Evolutionary conservation across 495 filamentous ascomycete species (phyloP), one percentile per base, ranked within the genome.

Genomic region (Cetradonia linearis): DNA sequence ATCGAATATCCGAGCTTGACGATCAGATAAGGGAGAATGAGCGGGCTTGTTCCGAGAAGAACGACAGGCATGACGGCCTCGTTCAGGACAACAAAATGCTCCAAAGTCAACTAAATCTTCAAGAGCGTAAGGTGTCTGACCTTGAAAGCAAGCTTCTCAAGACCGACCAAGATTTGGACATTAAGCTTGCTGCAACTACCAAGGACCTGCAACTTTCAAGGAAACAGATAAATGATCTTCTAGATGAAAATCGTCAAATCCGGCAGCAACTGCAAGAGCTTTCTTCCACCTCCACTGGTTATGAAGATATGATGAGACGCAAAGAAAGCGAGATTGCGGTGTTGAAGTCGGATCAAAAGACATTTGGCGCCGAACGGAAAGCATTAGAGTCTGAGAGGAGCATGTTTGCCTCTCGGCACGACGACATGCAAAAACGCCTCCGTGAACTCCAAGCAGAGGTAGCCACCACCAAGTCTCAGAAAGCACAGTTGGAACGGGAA

Each of bases 271-370:
- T 98, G 42, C 79, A 86, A 0, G 87, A 96, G 65, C 77, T 98
- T 11, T 92, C 93, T 3, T 81, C 86, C 28, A 97, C 94, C 0
- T 97, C 93, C 0, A 95, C 91, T 1, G 84, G 86, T 64, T 98
- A 95, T 62, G 93, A 97, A 69, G 93, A 96, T 67, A 80, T 96
- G 55, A 84, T 98, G 20, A 76, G 89, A 27, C 84, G 87, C 55
- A 97, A 97, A 69, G 94, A 98, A 66, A 95, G 92, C 70, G 93
- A 98, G 67, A 77, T 97, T 42, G 80, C 86, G 1, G 77, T 97
- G 56, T 78, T 97, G 25, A 86, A 89, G 53, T 82, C 86, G 1
- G 93, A 98, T 68, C 80, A 86, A 38, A 88, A 86, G 70, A 87
- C 84, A 61, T 80, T 83, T 60, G 86, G 91, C 63, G 80, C 84